Percentiles rank a stretch among this genome's conserved stretches.
Evolutionary conservation across 805 yeast species (phyloP).

Genomic region (Zygosaccharomyces bailii): DNA sequence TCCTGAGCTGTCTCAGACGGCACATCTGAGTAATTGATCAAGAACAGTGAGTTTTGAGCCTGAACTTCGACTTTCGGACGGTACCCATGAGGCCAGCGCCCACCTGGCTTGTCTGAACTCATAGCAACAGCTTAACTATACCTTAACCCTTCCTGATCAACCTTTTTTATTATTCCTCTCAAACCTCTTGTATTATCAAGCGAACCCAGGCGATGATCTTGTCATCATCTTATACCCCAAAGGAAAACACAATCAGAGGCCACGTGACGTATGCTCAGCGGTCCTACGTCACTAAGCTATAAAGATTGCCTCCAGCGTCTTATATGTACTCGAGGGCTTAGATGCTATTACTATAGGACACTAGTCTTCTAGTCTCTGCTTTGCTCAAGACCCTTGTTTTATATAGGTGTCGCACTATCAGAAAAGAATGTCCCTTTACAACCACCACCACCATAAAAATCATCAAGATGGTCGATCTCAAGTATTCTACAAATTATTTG

Average conservation of each 20-base stretch:
- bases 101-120: conserved; percentile 3
- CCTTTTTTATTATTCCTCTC: neutral
- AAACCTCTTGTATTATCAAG: neutral
- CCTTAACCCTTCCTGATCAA: neutral
- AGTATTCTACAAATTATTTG: conserved; percentile 3
- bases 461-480: conserved; percentile 1
- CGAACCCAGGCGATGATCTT: conserved; percentile 2
- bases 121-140: neutral
- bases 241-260: neutral
- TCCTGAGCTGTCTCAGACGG: conserved; percentile 9
- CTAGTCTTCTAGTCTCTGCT: neutral
- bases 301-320: neutral
- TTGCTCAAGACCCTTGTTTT: neutral
- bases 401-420: neutral
- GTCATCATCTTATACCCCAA: conserved; percentile 5
- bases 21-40: conserved; percentile 31
- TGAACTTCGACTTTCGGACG: conserved; percentile 30
- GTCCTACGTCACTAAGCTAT: no score
- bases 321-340: neutral
- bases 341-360: neutral
- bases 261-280: conserved; percentile 3
- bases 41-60: conserved; percentile 30
- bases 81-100: conserved; percentile 3
- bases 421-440: neutral
- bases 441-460: neutral